phyloP scores from a whole-genome alignment of 2,329 filamentous ascomycete species.

The Akanthomyces muscarius region DNA sequence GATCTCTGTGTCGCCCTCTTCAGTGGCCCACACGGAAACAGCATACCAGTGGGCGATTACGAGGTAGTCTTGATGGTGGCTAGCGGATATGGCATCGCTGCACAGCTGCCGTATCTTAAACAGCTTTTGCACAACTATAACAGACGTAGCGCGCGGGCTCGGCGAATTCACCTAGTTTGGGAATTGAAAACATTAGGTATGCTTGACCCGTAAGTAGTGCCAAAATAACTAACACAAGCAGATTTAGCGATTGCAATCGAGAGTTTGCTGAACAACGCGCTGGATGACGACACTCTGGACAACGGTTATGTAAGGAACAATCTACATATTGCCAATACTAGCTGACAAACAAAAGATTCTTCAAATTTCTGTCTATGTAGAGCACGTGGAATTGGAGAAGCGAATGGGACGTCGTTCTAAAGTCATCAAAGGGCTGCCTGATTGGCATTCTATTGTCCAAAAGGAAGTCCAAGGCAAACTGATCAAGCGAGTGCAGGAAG shows the following conservation, averaged over 20 bases:
- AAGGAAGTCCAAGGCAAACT: slow-evolving; percentile 14
- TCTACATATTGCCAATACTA: slow-evolving; percentile 6
- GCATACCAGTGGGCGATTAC: slow-evolving; percentile 26
- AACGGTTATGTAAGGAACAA: slow-evolving; percentile 16
- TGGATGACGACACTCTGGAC: slow-evolving; percentile 17
- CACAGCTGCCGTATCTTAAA: slow-evolving; percentile 32
- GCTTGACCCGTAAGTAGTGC: not conserved
- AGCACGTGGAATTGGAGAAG: not conserved
- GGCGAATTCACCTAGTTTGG: slow-evolving; percentile 33
- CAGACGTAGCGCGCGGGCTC: slow-evolving; percentile 24
- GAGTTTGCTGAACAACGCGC: slow-evolving; percentile 12
- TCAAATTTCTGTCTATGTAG: not conserved
- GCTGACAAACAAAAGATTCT: not conserved
- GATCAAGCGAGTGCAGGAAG: slow-evolving; percentile 16
- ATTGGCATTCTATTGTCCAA: slow-evolving; percentile 9
- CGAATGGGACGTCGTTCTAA: slow-evolving; percentile 5
- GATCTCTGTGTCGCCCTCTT: slow-evolving; percentile 26
- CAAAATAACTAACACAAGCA: slow-evolving; percentile 3
- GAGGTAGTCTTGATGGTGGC: slow-evolving; percentile 31
- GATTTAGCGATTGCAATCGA: slow-evolving; percentile 14
- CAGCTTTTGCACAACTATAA: slow-evolving; percentile 34
- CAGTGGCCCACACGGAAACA: slow-evolving; percentile 30
- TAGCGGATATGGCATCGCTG: slow-evolving; percentile 33
- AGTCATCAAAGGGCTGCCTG: slow-evolving; percentile 6
- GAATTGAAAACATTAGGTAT: slow-evolving; percentile 26